These are phyloP conservation scores for Podospora australis DNA, from an alignment of 495 filamentous ascomycete genomes.

Conservation along the genomic window DNA sequence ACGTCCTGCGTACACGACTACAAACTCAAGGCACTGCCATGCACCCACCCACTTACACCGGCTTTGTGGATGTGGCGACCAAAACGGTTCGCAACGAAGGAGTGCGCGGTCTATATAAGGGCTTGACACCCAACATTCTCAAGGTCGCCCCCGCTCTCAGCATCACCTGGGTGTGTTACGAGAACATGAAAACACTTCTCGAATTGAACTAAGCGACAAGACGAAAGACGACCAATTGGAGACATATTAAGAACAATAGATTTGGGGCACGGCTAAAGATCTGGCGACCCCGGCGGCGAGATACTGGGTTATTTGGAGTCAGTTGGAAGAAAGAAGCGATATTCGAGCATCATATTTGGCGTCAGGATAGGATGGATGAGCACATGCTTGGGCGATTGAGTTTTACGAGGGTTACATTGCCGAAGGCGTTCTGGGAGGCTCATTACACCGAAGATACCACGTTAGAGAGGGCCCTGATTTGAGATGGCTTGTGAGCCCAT, in stretches of 20 bases:
- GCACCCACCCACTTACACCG: conserved; percentile 84
- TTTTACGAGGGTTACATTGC: conserved; percentile 4
- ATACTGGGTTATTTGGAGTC: not conserved
- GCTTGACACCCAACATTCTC: conserved; percentile 87
- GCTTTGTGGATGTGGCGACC: conserved; percentile 77
- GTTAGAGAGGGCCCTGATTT: too few relatives aligned
- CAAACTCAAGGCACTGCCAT: conserved; percentile 91
- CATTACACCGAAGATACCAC: conserved; percentile 11
- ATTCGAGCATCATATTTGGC: conserved; percentile 19
- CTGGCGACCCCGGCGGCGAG: not conserved
- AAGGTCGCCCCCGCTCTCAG: conserved; percentile 96
- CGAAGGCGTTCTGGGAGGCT: conserved; percentile 12
- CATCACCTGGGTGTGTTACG: conserved; percentile 97
- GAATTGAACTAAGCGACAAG: conserved; percentile 43
- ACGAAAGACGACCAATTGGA: not conserved
- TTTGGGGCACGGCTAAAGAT: too few relatives aligned
- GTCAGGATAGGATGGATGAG: conserved; percentile 13
- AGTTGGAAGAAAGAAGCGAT: not conserved
- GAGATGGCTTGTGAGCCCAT: too few relatives aligned
- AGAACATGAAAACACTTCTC: conserved; percentile 80
- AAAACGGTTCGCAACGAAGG: conserved; percentile 82
- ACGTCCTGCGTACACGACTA: conserved; percentile 85
- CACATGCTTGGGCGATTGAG: conserved; percentile 1
- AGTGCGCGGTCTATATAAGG: conserved; percentile 82
- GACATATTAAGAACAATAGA: not conserved